Base-by-base conservation (phyloP, 2,329 filamentous ascomycete species). In the Lojkania enalia region DNA sequence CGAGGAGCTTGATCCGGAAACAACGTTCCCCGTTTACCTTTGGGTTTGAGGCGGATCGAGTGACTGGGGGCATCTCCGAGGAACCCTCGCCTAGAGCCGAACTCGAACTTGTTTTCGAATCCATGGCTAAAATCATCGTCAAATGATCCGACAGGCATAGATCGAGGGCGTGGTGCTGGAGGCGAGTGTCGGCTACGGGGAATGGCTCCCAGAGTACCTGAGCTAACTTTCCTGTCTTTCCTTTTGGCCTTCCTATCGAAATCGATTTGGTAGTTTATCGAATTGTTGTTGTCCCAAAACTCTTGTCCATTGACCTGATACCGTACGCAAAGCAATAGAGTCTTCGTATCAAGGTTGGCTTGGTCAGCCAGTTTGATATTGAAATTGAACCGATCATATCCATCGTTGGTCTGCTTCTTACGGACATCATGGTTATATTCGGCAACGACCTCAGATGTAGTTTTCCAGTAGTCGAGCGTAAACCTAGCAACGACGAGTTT, bases 381-480 rank as follows among this genome's bases (percentile, higher is more conserved):
- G 72, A 99, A 99, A 64, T 85, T 88, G 74, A 99, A 99, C 29
- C 89, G 83, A 68, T 99, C 94, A 58, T 86, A 86, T 36, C 86
- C 84, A 57, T 86, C 78, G 16, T 81, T 74, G 3, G 75, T 75
- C 31, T 86, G 82, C 55, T 82, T 82, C 20, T 83, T 82, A 32
- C 84, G 82, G 35, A 92, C 81, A 71, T 94, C 88, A 50, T 88
- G 82, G 66, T 85, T 86, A 74, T 83, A 99, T 60, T 96, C 90
- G n/a, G 89, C 92, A 27, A 80, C 79, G 1, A 97, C 87, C 67
- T 99, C 94, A 0, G 94, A 99, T 0, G 91, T 95, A 0, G 94
- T 99, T 78, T 95, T 96, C 94, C 94, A 99, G 73, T 95, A 94
- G 70, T 99, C 94, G 35, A 96, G 80, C 0, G 94, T 99, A 70